Evolutionary conservation across 768 basidiomycete species (phyloP).

Genomic region (Calvatia gigantea): DNA sequence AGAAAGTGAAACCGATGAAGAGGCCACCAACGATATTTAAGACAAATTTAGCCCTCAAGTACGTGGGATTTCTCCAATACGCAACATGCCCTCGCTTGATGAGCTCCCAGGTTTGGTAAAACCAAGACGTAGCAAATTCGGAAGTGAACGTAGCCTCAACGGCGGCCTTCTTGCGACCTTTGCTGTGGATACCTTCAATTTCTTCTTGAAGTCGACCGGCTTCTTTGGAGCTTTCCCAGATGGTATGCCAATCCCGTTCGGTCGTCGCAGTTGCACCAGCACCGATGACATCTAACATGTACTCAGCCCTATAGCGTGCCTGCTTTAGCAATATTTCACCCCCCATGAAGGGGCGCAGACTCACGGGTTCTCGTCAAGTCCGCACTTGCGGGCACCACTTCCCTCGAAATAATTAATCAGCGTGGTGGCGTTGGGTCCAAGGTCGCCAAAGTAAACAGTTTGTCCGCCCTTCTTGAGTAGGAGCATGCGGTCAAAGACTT

Average conservation of each 20-base stretch:
- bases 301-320: constrained; percentile 49
- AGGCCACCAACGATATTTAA: constrained; percentile 53
- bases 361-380: constrained; percentile 70
- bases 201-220: constrained; percentile 29
- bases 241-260: constrained; percentile 48
- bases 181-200: constrained; percentile 43
- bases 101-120: constrained; percentile 41
- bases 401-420: constrained; percentile 73
- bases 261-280: constrained; percentile 64
- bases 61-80: constrained; percentile 58
- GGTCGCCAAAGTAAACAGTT: constrained; percentile 70
- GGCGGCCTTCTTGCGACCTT: constrained; percentile 40
- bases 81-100: constrained; percentile 40
- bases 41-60: constrained; percentile 55
- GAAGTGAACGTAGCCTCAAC: constrained; percentile 34
- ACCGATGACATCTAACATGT: constrained; percentile 70
- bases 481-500: constrained; percentile 71
- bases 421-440: constrained; percentile 59
- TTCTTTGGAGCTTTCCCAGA: constrained; percentile 57
- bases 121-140: constrained; percentile 53
- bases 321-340: not conserved
- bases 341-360: constrained; percentile 10
- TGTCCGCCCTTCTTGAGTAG: constrained; percentile 75
- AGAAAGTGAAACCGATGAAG: constrained; percentile 65
- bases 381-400: constrained; percentile 63